A percentile compares a stretch with the other conserved stretches of the same genome.
Conservation (phyloP, 441 rosid species). For the Erodium moschatum region DNA sequence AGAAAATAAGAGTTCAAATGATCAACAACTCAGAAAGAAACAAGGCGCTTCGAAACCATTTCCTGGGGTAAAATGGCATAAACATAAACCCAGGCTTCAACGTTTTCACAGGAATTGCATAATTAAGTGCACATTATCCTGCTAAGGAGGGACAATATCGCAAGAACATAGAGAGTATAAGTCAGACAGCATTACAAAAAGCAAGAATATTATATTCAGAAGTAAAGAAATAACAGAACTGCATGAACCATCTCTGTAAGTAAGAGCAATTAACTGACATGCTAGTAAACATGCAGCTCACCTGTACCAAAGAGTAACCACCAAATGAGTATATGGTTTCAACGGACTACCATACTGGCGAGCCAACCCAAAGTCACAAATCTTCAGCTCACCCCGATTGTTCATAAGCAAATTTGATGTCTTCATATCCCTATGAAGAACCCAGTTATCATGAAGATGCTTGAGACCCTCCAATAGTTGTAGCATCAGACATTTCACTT, state of each 20-base stretch:
- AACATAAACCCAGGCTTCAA: neutral
- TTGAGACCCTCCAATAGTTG: conserved; percentile 88
- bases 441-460: conserved; percentile 99
- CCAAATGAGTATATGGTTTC: conserved; percentile 95
- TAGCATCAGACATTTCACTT: conserved; percentile 94
- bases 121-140: neutral
- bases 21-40: neutral
- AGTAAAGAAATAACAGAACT: neutral
- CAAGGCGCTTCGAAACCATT: neutral
- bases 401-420: conserved; percentile 91
- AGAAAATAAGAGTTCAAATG: neutral
- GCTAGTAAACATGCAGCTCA: conserved; percentile 25
- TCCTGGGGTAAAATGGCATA: neutral
- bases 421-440: conserved; percentile 93
- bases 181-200: neutral
- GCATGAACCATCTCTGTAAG: neutral
- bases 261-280: conserved; percentile 7
- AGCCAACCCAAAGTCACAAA: conserved; percentile 97
- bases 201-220: neutral
- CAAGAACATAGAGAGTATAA: neutral
- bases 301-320: conserved; percentile 99
- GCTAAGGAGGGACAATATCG: neutral
- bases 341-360: conserved; percentile 96
- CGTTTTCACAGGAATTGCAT: neutral
- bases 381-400: conserved; percentile 92